A percentile compares a stretch with the other conserved stretches of the same genome.
These are phyloP conservation scores for Trichodelitschia bisporula DNA, from an alignment of 495 filamentous ascomycete genomes.

Conservation along the genomic window DNA sequence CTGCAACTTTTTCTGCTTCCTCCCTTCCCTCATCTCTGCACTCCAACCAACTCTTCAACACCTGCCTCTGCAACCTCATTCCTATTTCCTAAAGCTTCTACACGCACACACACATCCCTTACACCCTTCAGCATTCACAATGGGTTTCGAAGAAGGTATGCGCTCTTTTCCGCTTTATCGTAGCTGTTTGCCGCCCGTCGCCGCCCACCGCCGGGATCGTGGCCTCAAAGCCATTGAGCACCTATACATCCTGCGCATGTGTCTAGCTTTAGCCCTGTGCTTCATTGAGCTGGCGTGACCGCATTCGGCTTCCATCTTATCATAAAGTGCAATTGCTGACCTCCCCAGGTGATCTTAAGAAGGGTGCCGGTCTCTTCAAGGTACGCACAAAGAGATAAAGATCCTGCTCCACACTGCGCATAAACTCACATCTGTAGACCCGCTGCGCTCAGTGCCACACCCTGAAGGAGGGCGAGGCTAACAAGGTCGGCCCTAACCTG, in stretches of 20 bases:
- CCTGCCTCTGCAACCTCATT: slow-evolving; percentile 3
- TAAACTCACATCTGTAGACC: slow-evolving; percentile 26
- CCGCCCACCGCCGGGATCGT: not conserved
- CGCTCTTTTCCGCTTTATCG: slow-evolving; percentile 2
- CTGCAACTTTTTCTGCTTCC: not conserved
- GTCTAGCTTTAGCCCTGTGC: too few relatives aligned
- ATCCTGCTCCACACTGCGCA: not conserved
- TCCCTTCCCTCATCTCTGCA: not conserved
- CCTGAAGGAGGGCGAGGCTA: slow-evolving; percentile 58
- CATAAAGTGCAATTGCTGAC: slow-evolving; percentile 14
- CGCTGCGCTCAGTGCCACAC: slow-evolving; percentile 98
- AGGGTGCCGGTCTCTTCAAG: slow-evolving; percentile 98
- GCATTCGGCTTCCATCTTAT: not conserved
- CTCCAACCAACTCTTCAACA: slow-evolving; percentile 3
- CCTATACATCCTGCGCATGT: too few relatives aligned
- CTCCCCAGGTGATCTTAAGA: slow-evolving; percentile 60
- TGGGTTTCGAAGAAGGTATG: slow-evolving; percentile 11
- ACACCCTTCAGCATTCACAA: slow-evolving; percentile 4
- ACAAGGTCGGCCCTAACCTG: slow-evolving; percentile 95
- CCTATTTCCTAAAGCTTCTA: too few relatives aligned
- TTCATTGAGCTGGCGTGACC: not conserved
- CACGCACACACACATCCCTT: not conserved
- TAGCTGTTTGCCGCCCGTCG: not conserved
- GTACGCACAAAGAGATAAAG: slow-evolving; percentile 12
- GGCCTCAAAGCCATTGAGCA: not conserved